Evolutionary conservation across 2,329 filamentous ascomycete species (phyloP).

Genomic region (Geosmithia flava): DNA sequence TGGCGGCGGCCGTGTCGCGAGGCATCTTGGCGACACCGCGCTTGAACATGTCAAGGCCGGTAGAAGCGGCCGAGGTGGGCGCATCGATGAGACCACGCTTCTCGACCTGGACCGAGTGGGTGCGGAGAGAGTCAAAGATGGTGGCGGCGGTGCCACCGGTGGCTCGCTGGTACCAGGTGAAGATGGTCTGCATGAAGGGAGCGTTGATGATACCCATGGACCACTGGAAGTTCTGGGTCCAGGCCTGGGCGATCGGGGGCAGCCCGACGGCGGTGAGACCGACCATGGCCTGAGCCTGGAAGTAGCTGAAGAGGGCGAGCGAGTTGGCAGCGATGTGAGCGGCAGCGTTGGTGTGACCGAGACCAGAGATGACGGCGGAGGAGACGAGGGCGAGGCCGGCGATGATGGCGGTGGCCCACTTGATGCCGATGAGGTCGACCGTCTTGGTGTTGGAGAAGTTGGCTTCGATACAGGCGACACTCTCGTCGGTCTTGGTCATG

Average conservation of each 20-base stretch:
- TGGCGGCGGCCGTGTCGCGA: slow-evolving; percentile 10
- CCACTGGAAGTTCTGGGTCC: slow-evolving; percentile 98
- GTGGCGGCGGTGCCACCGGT: slow-evolving; percentile 79
- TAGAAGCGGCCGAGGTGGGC: too few species aligned
- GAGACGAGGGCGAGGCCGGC: slow-evolving; percentile 72
- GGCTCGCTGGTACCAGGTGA: slow-evolving; percentile 90
- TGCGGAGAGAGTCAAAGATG: slow-evolving; percentile 60
- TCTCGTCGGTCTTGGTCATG: slow-evolving; percentile 43
- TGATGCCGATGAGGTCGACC: slow-evolving; percentile 76
- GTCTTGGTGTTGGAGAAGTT: slow-evolving; percentile 84
- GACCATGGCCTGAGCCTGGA: slow-evolving; percentile 87
- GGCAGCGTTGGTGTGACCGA: slow-evolving; percentile 88
- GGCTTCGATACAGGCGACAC: slow-evolving; percentile 78
- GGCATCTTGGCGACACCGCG: slow-evolving; percentile 42
- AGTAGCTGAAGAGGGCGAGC: slow-evolving; percentile 86
- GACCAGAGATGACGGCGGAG: slow-evolving; percentile 77
- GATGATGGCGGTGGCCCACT: slow-evolving; percentile 82
- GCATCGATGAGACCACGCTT: slow-evolving; percentile 33
- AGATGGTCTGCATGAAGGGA: slow-evolving; percentile 75
- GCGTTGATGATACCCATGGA: slow-evolving; percentile 91
- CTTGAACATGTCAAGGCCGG: slow-evolving; percentile 33
- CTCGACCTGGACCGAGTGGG: slow-evolving; percentile 73
- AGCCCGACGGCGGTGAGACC: slow-evolving; percentile 72
- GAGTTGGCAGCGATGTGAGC: slow-evolving; percentile 91
- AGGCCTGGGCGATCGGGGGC: slow-evolving; percentile 78